A percentile compares a stretch with the other conserved stretches of the same genome.
These are phyloP conservation scores for Candolleomyces efflorescens DNA, from an alignment of 768 basidiomycete species.

Conservation along the genomic window DNA sequence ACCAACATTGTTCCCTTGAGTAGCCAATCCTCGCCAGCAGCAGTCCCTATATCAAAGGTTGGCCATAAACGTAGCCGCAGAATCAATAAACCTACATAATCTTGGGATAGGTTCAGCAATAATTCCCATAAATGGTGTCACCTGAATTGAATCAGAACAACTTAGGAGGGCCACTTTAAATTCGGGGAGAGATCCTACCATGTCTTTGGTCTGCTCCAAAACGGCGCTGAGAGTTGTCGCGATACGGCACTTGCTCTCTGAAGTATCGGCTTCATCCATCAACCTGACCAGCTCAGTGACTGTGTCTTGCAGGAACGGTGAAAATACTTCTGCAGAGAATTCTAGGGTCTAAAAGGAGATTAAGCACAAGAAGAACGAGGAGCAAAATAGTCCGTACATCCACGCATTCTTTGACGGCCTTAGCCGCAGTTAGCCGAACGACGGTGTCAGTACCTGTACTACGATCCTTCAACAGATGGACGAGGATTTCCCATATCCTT, in stretches of 20 bases:
- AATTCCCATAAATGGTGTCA: slow-evolving; percentile 57
- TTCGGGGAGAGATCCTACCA: slow-evolving; percentile 23
- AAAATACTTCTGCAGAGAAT: slow-evolving; percentile 60
- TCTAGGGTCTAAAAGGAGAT: slow-evolving; percentile 46
- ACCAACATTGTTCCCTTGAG: slow-evolving; percentile 69
- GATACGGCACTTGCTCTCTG: slow-evolving; percentile 77
- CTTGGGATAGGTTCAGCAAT: slow-evolving; percentile 64
- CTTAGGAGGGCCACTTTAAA: not conserved
- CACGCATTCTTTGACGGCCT: slow-evolving; percentile 75
- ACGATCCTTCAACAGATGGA: slow-evolving; percentile 69
- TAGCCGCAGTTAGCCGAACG: slow-evolving; percentile 81
- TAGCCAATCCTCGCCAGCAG: slow-evolving; percentile 62
- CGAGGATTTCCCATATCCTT: slow-evolving; percentile 75
- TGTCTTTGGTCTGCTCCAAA: slow-evolving; percentile 50
- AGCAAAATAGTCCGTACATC: slow-evolving; percentile 53
- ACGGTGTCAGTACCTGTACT: slow-evolving; percentile 74
- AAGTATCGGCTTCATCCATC: slow-evolving; percentile 66
- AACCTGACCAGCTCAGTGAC: slow-evolving; percentile 67
- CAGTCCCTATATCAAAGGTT: slow-evolving; percentile 48
- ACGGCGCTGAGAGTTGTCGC: slow-evolving; percentile 64
- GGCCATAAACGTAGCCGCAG: not conserved
- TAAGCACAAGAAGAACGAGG: slow-evolving; percentile 5
- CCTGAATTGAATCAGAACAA: slow-evolving; percentile 33
- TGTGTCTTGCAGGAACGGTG: slow-evolving; percentile 59
- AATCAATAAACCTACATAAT: slow-evolving; percentile 51